Base-by-base conservation (phyloP, 2,329 filamentous ascomycete species). In the Tolypocladium paradoxum region DNA sequence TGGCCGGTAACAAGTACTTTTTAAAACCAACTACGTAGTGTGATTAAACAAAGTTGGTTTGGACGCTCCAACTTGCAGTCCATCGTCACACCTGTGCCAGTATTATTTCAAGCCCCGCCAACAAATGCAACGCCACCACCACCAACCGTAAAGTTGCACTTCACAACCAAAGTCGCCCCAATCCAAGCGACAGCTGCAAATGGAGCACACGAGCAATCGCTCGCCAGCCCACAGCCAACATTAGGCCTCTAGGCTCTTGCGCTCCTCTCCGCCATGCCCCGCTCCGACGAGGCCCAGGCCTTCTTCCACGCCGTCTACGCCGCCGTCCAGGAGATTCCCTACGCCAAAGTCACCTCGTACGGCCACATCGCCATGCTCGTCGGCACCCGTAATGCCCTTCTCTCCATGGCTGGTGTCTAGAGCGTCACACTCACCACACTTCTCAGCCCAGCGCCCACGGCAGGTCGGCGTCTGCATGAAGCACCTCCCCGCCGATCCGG, bases 401-500 rank as follows among this genome's bases (percentile, higher is more conserved):
- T 12, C 31, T 24, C 11, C 7, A 2, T 11, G 11, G 6, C 31
- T 4, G 2, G 2, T 9, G 2, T 33, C 43, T 6, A 8, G 18
- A 20, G 6, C 27, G 4, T 2, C 11, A n/a, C 18, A 18, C 43
- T 47, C 43, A 47, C 18, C 5, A 4, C 6, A 18, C 4, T 18
- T 18, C 11, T 2, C 54, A 88, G 85, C 85, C 3, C 79, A 88
- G 64, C 76, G 86, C 2, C 83, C 85, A 1, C 82, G 91, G 54
- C 92, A 97, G 71, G 91, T 97, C 7, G 92, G 92, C 51, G 77
- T 93, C 48, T 95, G 88, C 68, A 79, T 97, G 29, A 96, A 96
- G 68, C 85, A 96, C 65, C 82, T 97, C 14, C 81, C 90, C 1
- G 64, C 71, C 7, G 75, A 80, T 54, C 62, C 73, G 0, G 67